Evolutionary conservation across 331 rosid genomes (phyloP).

Genomic region (Rosa hybrid): DNA sequence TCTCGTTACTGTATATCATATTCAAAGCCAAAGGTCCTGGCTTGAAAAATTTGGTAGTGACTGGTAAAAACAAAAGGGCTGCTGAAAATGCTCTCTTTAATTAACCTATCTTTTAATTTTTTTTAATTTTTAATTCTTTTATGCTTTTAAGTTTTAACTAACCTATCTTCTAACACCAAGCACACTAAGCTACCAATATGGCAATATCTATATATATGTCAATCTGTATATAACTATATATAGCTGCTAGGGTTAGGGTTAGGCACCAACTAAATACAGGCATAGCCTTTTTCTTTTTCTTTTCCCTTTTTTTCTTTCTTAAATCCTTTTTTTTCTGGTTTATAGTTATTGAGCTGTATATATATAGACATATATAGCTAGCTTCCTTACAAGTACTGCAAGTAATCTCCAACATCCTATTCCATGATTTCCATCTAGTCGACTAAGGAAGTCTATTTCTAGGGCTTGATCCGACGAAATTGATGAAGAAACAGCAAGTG

Average conservation of each 20-base stretch:
- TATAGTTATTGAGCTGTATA: neutral
- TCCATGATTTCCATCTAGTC: neutral
- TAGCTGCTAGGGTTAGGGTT: constrained; percentile 74
- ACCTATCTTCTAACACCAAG: constrained; percentile 1
- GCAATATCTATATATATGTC: neutral
- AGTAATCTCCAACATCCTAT: neutral
- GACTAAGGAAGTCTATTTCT: neutral
- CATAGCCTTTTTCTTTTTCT: neutral
- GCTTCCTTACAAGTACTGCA: constrained; percentile 2
- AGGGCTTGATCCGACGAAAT: constrained; percentile 1
- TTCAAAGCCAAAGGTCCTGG: constrained; percentile 17
- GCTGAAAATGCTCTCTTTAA: constrained; percentile 13
- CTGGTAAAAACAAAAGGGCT: constrained; percentile 42
- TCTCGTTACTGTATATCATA: constrained; percentile 1
- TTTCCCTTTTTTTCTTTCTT: neutral
- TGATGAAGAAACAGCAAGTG: constrained; percentile 82
- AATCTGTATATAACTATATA: constrained; percentile 25
- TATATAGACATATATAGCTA: neutral
- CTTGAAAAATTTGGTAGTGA: constrained; percentile 18
- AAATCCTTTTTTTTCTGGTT: neutral
- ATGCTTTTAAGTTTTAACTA: too few relatives aligned
- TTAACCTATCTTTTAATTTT: neutral
- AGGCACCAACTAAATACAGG: constrained; percentile 30
- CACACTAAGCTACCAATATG: constrained; percentile 11
- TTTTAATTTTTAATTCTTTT: too few relatives aligned